Base-by-base conservation (phyloP, 2,329 filamentous ascomycete genomes). In the Golovinomyces cichoracearum region DNA sequence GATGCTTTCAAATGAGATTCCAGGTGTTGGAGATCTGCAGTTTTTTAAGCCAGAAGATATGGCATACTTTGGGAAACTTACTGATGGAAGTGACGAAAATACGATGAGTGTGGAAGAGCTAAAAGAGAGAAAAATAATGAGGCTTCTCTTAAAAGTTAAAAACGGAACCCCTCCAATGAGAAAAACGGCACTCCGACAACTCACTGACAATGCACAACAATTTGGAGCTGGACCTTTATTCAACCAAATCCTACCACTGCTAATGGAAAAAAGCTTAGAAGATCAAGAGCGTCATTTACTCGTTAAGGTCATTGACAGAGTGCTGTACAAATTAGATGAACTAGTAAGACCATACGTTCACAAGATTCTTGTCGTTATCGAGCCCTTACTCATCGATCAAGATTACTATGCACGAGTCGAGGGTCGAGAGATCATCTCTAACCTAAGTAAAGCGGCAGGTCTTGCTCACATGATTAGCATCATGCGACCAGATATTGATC, bases 11-110 rank as follows among this genome's bases (percentile, higher is more conserved):
- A 93, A 84, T 3, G 88, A 95, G 60, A 94, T 98, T 33, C 86
- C 90, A 3, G 90, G 90, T 35, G 85, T 98, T 46, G 86, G 86
- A 35, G 90, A 98, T 62, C 67, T 98, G 47, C 86, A 94, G 56
- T 98, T 95, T 63, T 93, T 98, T 72, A 98, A 98, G 66, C 76
- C 85, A 1, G 90, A 98, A 63, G 90, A 98, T 63, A 94, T 95
- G 85, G 79, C 83, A 35, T 98, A 98, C 65, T 98, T 98, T 59
- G 86, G 88, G 51, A 95, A 98, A 68, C 74, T 98, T 37, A 88
- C 93, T 21, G 90, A 98, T 60, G 85, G 83, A 33, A 81, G 80
- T 23, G 85, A 95, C 57, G 90, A 98, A 65, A 92, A 88, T 57
- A 72, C 77, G 21, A 74, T 98, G 65, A 86, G 79, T 19, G 85